phyloP scores from a whole-genome alignment of 2,329 filamentous ascomycete species.

The Aureobasidium sp. region DNA sequence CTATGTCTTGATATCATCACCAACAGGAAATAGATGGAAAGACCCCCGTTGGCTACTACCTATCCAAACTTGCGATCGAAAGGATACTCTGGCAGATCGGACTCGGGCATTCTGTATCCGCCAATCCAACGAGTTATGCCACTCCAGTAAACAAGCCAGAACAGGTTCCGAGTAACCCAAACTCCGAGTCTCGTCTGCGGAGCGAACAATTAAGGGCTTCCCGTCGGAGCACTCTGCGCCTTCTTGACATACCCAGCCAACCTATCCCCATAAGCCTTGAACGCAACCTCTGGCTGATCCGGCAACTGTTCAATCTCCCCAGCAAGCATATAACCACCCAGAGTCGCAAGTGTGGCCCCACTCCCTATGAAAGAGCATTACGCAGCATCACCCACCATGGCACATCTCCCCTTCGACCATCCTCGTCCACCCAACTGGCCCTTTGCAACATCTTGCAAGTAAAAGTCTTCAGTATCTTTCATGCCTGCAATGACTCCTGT shows the following conservation, averaged over 20 bases:
- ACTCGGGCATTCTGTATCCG: background rate
- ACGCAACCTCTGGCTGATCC: constrained; percentile 20
- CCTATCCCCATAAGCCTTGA: constrained; percentile 24
- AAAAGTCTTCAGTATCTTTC: constrained; percentile 25
- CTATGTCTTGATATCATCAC: background rate
- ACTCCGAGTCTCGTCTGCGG: constrained; percentile 24
- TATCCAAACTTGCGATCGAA: background rate
- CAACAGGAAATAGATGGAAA: background rate
- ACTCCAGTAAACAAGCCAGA: background rate
- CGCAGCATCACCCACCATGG: constrained; percentile 24
- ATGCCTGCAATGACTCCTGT: constrained; percentile 33
- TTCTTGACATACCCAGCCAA: constrained; percentile 22
- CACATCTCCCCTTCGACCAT: constrained; percentile 29
- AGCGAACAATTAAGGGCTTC: constrained; percentile 24
- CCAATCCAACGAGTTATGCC: background rate
- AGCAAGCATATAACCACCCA: constrained; percentile 23
- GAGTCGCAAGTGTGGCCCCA: constrained; percentile 22
- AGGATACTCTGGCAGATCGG: background rate
- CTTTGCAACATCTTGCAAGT: constrained; percentile 24
- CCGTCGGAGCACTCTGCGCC: constrained; percentile 26
- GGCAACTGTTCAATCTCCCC: constrained; percentile 21
- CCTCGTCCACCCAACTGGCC: constrained; percentile 23
- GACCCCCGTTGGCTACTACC: background rate
- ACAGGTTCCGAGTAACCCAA: background rate
- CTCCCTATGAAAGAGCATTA: constrained; percentile 21